Evolutionary conservation across 768 basidiomycete genomes (phyloP).

Genomic region (Lentinula sp.): DNA sequence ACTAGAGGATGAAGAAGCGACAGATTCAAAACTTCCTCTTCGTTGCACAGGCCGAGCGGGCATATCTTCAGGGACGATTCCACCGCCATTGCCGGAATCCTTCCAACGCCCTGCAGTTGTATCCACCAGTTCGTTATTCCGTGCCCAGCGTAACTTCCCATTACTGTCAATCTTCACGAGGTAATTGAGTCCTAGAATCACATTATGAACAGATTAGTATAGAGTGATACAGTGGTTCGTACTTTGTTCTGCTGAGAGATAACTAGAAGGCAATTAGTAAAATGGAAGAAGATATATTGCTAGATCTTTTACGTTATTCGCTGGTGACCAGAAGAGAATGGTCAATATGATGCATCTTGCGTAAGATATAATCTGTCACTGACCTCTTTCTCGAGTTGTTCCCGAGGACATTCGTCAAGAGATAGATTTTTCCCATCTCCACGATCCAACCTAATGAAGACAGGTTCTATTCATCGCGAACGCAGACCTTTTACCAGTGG

Average conservation of each 20-base stretch:
- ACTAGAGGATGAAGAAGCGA: conserved; percentile 10
- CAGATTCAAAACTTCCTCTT: conserved; percentile 16
- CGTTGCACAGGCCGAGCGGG: conserved; percentile 11
- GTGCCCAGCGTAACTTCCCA: conserved; percentile 54
- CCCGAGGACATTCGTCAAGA: conserved; percentile 52
- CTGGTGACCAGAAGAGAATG: neutral
- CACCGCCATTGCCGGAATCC: conserved; percentile 49
- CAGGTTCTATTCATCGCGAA: neutral
- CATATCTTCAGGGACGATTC: conserved; percentile 39
- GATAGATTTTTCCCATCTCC: conserved; percentile 52
- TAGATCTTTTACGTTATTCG: neutral
- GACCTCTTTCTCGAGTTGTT: conserved; percentile 56
- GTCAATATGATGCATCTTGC: neutral
- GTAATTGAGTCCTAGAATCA: conserved; percentile 51
- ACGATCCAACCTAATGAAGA: conserved; percentile 49
- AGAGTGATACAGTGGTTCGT: conserved; percentile 8
- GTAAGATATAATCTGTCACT: neutral
- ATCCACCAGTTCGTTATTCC: conserved; percentile 52
- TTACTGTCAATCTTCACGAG: conserved; percentile 48
- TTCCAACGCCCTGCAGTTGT: conserved; percentile 58
- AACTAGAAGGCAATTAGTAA: conserved; percentile 24
- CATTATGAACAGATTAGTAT: neutral
- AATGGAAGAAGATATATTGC: neutral
- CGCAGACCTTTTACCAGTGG: neutral
- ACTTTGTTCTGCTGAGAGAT: conserved; percentile 56